Evolutionary conservation across 1,284 basidiomycete genomes (phyloP), one percentile per base, ranked within the genome.

Genomic region (Inonotus obliquus): DNA sequence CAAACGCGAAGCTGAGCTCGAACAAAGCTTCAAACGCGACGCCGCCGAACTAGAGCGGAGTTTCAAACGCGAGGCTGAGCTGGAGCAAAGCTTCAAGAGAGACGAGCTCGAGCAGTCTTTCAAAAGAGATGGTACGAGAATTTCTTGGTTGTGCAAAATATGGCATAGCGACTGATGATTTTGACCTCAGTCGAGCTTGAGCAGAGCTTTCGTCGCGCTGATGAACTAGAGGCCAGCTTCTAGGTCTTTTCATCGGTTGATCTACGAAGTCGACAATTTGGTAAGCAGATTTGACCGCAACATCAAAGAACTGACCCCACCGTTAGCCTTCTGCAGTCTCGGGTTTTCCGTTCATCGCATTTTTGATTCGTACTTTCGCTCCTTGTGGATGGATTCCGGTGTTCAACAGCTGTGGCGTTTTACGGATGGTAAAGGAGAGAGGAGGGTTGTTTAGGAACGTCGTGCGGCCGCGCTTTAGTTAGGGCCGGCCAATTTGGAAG

Each of bases 61-160:
- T 6, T 39, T 39, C 38, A 39, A 39, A n/a, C 38, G 38, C 38
- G 38, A 39, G 2, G 19, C 19, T 17, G 45, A 59, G n/a, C 45
- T 59, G 0, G 57, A 37, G n/a, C 23, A 32, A 37, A 48, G 44
- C 7, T 59, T 59, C 57, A 48, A 59, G 21, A 39, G 41, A 11
- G 44, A 37, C 35, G 57, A 58, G 3, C 57, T 58, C 17, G 57
- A 35, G n/a, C n/a, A 19, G 27, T 58, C 57, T n/a, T 58, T 58
- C 35, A 59, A 49, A 29, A 41, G 57, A 10, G 57, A 49, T 35
- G 48, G 29, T 21, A 37, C 13, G 41, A 14, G 7, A 17, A 17
- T n/a, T 14, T n/a, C n/a, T 44, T 2, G 7, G 41, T 13, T 7
- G 41, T n/a, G 41, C 32, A 32, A 32, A 9, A 32, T 44, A 2